Conservation (phyloP, 116 monocot genomes). For the Dioscorea cayenensis region DNA sequence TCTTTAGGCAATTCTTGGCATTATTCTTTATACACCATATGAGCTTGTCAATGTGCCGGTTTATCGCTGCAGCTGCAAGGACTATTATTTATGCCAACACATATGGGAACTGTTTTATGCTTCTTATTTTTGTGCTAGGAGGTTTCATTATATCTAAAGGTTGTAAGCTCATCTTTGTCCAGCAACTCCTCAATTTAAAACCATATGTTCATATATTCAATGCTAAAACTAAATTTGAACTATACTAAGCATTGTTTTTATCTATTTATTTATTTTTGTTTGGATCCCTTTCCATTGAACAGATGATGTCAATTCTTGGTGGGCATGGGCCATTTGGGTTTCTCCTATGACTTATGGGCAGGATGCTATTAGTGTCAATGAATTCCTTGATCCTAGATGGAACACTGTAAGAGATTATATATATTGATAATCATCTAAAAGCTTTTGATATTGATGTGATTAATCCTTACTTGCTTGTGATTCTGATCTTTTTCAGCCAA, state of each 20-base stretch:
- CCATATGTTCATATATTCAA: not conserved
- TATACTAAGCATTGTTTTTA: not conserved
- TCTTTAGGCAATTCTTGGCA: conserved; percentile 57
- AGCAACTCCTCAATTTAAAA: too few relatives aligned
- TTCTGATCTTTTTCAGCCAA: conserved; percentile 3
- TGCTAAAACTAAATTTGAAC: not conserved
- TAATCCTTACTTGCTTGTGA: too few relatives aligned
- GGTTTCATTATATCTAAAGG: conserved; percentile 79
- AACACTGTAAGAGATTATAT: conserved; percentile 30
- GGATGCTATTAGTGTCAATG: conserved; percentile 72
- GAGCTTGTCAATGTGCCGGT: conserved; percentile 62
- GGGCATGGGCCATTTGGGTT: conserved; percentile 59
- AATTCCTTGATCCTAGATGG: conserved; percentile 81
- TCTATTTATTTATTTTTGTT: not conserved
- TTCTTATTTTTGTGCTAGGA: conserved; percentile 48
- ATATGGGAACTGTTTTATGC: conserved; percentile 29
- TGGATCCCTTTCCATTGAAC: not conserved
- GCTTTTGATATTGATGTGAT: too few relatives aligned
- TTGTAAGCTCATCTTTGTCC: conserved; percentile 16
- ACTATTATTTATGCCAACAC: conserved; percentile 60
- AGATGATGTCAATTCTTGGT: conserved; percentile 65
- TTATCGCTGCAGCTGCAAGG: conserved; percentile 61
- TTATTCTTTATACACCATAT: conserved; percentile 65
- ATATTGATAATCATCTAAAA: too few relatives aligned
- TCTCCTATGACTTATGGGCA: conserved; percentile 76